Base-by-base conservation (phyloP, 306 rosid species). In the Malus sylvestris region DNA sequence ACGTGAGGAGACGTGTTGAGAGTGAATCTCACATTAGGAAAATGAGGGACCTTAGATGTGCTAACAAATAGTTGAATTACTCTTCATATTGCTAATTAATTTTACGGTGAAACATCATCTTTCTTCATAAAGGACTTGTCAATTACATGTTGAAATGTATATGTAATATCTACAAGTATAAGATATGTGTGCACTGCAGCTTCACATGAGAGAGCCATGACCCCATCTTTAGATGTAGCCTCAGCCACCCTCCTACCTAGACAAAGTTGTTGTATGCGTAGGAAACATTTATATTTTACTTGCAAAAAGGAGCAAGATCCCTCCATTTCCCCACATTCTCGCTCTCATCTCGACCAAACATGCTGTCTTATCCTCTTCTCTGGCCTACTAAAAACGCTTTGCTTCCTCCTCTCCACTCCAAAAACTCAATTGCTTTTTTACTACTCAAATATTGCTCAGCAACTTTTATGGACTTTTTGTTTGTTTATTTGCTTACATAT, bases 261-360 rank as follows among this genome's bases (percentile, higher is more conserved):
- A 88, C 89, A 84, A 84, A 49, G 69, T 27, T 90, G 89, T 73
- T 73, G 82, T 76, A 57, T 77, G 81, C 86, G 81, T 81, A 85
- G 92, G 93, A 87, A 89, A 87, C 93, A 93, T 72, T 78, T 74
- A 44, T 69, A 73, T 74, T 71, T 32, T 23, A 79, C 15, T 38
- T 62, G 67, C 77, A 58, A 40, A 51, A 78, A 68, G 45, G 33
- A 70, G 70, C 80, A 74, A 70, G 15, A 30, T 67, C 74, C 35
- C 63, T 82, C 76, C 81, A 59, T 73, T 71, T 80, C 65, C 78
- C 58, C 78, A 59, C 81, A 62, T 76, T 76, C 83, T 78, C 60
- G 75, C 46, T 57, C 30, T 73, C 72, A 32, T 68, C 51, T 44
- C 4, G 64, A 72, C 72, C 75, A 55, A 76, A 23, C 70, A 35